Evolutionary conservation across 2,329 filamentous ascomycete species (phyloP).

Genomic region (Trichophyton mentagrophytes): DNA sequence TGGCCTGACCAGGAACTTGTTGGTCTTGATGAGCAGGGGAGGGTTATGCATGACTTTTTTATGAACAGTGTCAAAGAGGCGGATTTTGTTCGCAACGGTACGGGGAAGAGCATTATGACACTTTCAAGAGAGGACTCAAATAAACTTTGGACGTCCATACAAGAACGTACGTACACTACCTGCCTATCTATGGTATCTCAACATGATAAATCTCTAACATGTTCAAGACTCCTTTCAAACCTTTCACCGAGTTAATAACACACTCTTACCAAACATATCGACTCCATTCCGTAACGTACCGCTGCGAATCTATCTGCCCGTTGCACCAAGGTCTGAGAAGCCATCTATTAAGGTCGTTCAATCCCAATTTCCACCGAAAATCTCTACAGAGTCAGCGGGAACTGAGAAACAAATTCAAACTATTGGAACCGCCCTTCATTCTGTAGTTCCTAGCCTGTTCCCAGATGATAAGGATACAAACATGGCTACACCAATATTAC

Average conservation of each 20-base stretch:
- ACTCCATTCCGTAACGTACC: slow-evolving; percentile 71
- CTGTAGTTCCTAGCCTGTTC: slow-evolving; percentile 66
- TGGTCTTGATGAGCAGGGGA: slow-evolving; percentile 41
- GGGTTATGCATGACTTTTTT: slow-evolving; percentile 50
- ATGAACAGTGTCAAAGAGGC: slow-evolving; percentile 65
- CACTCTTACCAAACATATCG: slow-evolving; percentile 57
- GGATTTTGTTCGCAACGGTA: slow-evolving; percentile 77
- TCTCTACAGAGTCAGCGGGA: slow-evolving; percentile 16
- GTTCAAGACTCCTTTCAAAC: slow-evolving; percentile 36
- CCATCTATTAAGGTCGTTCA: slow-evolving; percentile 57
- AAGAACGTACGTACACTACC: slow-evolving; percentile 45
- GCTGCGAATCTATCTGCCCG: slow-evolving; percentile 71
- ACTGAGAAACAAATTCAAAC: slow-evolving; percentile 44
- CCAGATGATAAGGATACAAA: slow-evolving; percentile 74
- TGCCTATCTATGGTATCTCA: not conserved
- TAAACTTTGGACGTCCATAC: slow-evolving; percentile 67
- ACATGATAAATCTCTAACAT: not conserved
- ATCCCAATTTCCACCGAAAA: slow-evolving; percentile 49
- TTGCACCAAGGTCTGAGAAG: slow-evolving; percentile 41
- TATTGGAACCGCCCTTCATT: slow-evolving; percentile 64
- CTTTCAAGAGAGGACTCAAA: slow-evolving; percentile 74
- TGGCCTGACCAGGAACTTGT: slow-evolving; percentile 48
- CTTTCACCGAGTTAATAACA: slow-evolving; percentile 61
- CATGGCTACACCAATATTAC: slow-evolving; percentile 69
- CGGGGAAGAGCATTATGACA: slow-evolving; percentile 79